A percentile compares a stretch with the other conserved stretches of the same genome.
Conservation (phyloP, 805 yeast species). For the Blastobotrys terrestris region DNA sequence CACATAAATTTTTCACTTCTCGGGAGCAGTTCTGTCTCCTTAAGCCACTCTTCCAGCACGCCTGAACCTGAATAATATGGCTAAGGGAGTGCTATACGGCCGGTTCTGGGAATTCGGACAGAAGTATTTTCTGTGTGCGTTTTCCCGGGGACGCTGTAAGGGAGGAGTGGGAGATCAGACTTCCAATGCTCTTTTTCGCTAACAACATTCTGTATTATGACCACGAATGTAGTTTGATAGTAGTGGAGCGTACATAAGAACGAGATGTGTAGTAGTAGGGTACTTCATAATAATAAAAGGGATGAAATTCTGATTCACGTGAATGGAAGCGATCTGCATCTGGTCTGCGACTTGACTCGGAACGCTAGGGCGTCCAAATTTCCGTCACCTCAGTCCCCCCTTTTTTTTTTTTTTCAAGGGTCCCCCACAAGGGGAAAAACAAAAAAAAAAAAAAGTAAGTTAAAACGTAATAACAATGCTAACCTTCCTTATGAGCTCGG, state of each 20-base stretch:
- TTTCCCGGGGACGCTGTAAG: not conserved
- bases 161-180: not conserved
- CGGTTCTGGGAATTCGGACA: not conserved
- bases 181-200: constrained; percentile 9
- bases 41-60: not conserved
- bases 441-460: too few relatives aligned
- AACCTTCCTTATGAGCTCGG: too few relatives aligned
- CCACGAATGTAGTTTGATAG: constrained; percentile 11
- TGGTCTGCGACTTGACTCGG: too few relatives aligned
- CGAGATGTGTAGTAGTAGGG: not conserved
- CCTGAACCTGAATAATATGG: not conserved
- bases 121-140: not conserved
- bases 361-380: too few relatives aligned
- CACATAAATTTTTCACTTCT: too few relatives aligned
- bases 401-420: too few relatives aligned
- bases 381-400: too few relatives aligned
- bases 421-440: too few relatives aligned
- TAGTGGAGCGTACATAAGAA: constrained; percentile 10
- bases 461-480: too few relatives aligned
- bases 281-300: not conserved
- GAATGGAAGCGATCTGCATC: not conserved
- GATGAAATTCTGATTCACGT: not conserved
- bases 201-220: constrained; percentile 5
- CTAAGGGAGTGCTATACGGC: not conserved
- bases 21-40: not conserved